Conservation (phyloP, 2,329 filamentous ascomycete genomes). For the Chalara sp. region DNA sequence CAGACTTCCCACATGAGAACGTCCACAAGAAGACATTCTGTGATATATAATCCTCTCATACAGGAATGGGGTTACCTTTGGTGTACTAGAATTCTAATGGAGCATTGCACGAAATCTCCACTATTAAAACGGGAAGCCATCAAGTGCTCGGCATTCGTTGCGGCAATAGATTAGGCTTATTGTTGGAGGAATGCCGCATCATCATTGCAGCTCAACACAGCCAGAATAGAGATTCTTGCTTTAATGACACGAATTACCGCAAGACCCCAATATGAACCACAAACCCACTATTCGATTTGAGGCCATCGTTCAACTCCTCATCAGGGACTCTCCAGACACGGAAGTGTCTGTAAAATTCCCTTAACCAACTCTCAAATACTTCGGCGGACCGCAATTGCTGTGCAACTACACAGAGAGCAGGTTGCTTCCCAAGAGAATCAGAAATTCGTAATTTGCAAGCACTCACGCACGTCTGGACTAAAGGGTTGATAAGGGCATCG, state of each 20-base stretch:
- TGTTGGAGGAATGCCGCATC: no score
- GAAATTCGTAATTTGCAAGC: slow-evolving; percentile 53
- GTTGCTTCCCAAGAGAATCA: slow-evolving; percentile 22
- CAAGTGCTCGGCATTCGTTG: no score
- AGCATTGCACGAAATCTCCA: no score
- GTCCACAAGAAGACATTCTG: no score
- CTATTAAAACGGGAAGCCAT: no score
- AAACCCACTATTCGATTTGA: slow-evolving; percentile 66
- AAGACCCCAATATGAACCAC: slow-evolving; percentile 74
- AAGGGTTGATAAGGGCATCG: slow-evolving; percentile 71
- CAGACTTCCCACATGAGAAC: no score
- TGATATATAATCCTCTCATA: no score
- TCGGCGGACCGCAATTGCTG: slow-evolving; percentile 83
- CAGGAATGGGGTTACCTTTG: no score
- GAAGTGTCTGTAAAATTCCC: slow-evolving; percentile 60
- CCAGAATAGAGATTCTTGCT: no score
- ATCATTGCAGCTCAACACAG: no score
- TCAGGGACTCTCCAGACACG: slow-evolving; percentile 71
- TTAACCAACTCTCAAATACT: slow-evolving; percentile 78
- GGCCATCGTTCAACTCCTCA: slow-evolving; percentile 44
- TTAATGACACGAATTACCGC: slow-evolving; percentile 18
- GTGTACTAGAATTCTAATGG: no score
- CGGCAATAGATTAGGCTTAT: no score
- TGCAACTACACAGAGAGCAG: slow-evolving; percentile 73
- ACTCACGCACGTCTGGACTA: slow-evolving; percentile 76